Base-by-base conservation (phyloP, 495 filamentous ascomycete species). In the Parachaetomium inaequale region DNA sequence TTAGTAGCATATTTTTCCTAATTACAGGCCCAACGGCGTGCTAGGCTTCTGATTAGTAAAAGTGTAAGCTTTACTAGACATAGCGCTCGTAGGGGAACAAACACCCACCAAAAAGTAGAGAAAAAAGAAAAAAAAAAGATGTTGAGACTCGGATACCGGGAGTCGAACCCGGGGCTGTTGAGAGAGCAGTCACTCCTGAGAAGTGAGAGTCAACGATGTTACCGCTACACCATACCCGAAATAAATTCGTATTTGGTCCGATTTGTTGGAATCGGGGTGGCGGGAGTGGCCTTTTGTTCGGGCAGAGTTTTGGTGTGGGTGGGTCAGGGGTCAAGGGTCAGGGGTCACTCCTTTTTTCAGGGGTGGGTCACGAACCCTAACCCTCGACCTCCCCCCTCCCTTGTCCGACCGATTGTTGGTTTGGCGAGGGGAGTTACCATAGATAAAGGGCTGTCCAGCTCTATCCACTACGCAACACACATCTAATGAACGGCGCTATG, bases 131-230 rank as follows among this genome's bases (percentile, higher is more conserved):
- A 59, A 56, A 56, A 28, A 55, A 55, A n/a, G 12, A 49, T 49
- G 50, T 42, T 53, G 17, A 45, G 46, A 58, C 58, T 67, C 61
- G 65, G 65, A 67, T 67, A 55, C 65, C 56, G 61, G 61, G 65
- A 67, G 61, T 67, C 65, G 65, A 64, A 67, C 65, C 65, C 65
- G 56, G 65, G 61, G 65, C 65, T 67, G 65, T 61, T 67, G 65
- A 67, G 64, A 55, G 55, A 66, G 38, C 38, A 31, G 36, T 51
- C 64, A 66, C 59, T 62, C 28, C 54, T 66, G 3, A 51, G 59
- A 32, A 66, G 53, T 67, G 65, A 67, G 65, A 67, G 65, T 67
- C 65, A 67, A 61, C 61, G 61, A 56, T 56, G 54, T 56, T 56
- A 56, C 54, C 54, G 38, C 40, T 56, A 56, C 54, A 56, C 54